A percentile compares a stretch with the other conserved stretches of the same genome.
Evolutionary conservation across 2,329 filamentous ascomycete species (phyloP).

Genomic region (Sarocladium brachiariae): DNA sequence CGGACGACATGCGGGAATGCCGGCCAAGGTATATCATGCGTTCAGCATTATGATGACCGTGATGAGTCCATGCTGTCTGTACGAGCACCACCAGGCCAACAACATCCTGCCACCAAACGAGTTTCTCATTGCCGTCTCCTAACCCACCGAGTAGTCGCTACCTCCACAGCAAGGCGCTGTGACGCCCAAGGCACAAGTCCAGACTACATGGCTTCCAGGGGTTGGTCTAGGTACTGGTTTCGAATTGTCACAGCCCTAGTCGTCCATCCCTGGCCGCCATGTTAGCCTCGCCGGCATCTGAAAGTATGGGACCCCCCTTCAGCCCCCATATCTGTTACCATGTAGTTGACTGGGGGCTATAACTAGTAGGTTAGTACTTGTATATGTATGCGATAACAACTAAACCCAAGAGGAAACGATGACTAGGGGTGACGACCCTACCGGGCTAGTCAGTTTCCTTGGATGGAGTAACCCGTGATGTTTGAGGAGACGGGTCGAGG

Average conservation of each 20-base stretch:
- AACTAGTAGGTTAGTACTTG: not conserved
- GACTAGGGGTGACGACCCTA: not conserved
- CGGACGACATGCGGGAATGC: not conserved
- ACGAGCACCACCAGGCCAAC: not conserved
- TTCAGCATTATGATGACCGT: not conserved
- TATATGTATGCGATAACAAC: too few species aligned
- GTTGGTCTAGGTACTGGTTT: constrained; percentile 1
- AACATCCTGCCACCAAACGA: constrained; percentile 7
- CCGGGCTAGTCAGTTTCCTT: not conserved
- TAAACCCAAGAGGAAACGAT: too few species aligned
- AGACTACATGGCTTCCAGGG: not conserved
- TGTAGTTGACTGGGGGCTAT: not conserved
- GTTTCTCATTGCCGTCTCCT: constrained; percentile 3
- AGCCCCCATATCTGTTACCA: not conserved
- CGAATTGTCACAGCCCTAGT: not conserved
- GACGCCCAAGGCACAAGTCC: not conserved
- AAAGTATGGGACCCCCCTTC: not conserved
- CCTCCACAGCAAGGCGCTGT: not conserved
- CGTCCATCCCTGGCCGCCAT: not conserved
- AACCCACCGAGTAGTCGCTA: not conserved
- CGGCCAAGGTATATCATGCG: constrained; percentile 3
- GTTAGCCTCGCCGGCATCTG: constrained; percentile 3
- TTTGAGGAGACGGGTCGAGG: too few species aligned
- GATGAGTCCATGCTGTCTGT: not conserved
- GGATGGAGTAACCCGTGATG: not conserved